Conservation (phyloP, 2,329 filamentous ascomycete species). For the Penicillium sp. region DNA sequence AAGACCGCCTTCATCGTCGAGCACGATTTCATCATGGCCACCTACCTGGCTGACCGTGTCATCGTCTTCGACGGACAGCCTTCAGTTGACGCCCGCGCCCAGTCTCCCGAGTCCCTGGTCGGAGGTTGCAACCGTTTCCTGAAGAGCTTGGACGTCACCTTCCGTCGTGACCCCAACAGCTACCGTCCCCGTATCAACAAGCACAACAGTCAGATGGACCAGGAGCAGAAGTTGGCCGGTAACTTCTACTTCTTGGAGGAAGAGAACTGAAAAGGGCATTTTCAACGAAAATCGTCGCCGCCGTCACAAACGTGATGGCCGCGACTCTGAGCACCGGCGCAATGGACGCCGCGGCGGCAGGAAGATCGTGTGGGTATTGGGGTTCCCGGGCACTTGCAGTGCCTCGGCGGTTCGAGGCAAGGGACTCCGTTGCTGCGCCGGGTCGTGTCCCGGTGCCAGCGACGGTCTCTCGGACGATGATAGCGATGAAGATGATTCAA, state of each 20-base stretch:
- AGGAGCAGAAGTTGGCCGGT: constrained; percentile 90
- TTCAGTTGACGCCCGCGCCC: constrained; percentile 83
- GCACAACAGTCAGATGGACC: constrained; percentile 89
- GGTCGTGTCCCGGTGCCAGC: constrained; percentile 53
- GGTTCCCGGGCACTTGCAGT: constrained; percentile 48
- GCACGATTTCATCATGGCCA: constrained; percentile 99
- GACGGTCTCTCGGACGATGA: constrained; percentile 61
- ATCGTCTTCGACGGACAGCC: constrained; percentile 98
- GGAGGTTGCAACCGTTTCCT: constrained; percentile 96
- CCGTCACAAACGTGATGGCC: constrained; percentile 38
- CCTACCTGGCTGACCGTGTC: constrained; percentile 83
- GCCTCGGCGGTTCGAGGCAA: constrained; percentile 33
- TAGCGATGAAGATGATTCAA: constrained; percentile 59
- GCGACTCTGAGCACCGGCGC: constrained; percentile 38
- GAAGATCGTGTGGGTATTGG: constrained; percentile 38
- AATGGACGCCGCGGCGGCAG: constrained; percentile 32
- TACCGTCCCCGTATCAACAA: constrained; percentile 99
- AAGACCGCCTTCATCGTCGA: constrained; percentile 99
- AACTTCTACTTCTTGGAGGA: constrained; percentile 99
- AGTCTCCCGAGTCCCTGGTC: constrained; percentile 85
- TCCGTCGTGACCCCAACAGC: constrained; percentile 95
- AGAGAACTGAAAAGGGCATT: constrained; percentile 68
- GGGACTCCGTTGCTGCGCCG: constrained; percentile 29
- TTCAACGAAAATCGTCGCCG: constrained; percentile 43
- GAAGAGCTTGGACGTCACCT: constrained; percentile 95